Base-by-base conservation (phyloP, 768 basidiomycete genomes). In the Paxillus rubicundulus region DNA sequence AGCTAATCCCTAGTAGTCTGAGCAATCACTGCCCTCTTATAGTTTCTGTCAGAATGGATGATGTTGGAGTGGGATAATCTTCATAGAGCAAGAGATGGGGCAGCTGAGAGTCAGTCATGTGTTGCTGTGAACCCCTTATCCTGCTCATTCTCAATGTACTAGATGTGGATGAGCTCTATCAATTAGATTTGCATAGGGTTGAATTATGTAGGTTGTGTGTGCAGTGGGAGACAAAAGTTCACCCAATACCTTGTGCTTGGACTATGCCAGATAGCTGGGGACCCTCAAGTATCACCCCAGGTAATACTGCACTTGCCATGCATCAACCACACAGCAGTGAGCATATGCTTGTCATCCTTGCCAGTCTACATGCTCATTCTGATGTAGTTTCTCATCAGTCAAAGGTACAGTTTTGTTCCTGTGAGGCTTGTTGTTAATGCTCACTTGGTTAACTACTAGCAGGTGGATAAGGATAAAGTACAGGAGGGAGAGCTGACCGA, bases 261-360 rank as follows among this genome's bases (percentile, higher is more conserved):
- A 17, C 14, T 34, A 43, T 51, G 43, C 50, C 50, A 18, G 50
- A 46, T 24, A 52, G 18, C 24, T 52, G 50, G 50, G 50, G 50
- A n/a, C 43, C n/a, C 9, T 33, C 32, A 5, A 12, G 32, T 4
- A 34, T 10, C 12, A 40, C 27, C 24, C 39, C 44, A 7, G 40
- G 24, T 32, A 3, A 20, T 17, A 27, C 43, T 24, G 45, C 13
- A 21, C 40, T 27, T 1, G 18, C 39, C 37, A 37, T 52, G 18
- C 24, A 52, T n/a, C 44, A 52, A 21, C 30, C 33, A 17, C 32
- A 37, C 10, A 50, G 37, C 5, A 24, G 21, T 28, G 21, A 2
- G 13, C 12, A 49, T 14, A 27, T 0, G 18, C 4, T 4, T 8
- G 21, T 24, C 13, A 33, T 32, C 20, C 9, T 36, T 36, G 12